A percentile compares a stretch with the other conserved stretches of the same genome.
Evolutionary conservation across 495 filamentous ascomycete species (phyloP).

Genomic region (Podospora tetraspora): DNA sequence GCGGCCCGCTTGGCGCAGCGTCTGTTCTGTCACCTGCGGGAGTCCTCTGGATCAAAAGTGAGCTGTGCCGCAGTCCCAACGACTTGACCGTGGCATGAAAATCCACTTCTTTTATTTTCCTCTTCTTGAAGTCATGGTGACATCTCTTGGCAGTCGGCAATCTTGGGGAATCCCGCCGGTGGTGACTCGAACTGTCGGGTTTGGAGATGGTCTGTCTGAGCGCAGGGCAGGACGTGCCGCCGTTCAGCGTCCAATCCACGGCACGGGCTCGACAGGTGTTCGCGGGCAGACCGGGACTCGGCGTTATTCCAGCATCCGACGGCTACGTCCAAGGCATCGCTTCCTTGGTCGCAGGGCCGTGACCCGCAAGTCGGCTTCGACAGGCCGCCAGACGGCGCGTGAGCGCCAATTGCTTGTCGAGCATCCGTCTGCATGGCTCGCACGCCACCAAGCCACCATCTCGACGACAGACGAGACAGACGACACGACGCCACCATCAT

Average conservation of each 20-base stretch:
- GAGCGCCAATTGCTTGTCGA: background rate
- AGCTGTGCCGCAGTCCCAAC: too few species aligned
- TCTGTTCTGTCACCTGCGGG: background rate
- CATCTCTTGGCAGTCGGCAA: background rate
- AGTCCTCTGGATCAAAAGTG: background rate
- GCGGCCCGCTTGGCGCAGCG: background rate
- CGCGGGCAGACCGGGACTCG: background rate
- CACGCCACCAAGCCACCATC: conserved; percentile 19
- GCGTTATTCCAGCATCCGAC: conserved; percentile 8
- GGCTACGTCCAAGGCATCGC: conserved; percentile 5
- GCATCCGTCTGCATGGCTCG: background rate
- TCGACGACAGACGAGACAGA: background rate
- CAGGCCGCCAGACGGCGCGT: background rate
- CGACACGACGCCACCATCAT: background rate
- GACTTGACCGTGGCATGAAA: too few species aligned
- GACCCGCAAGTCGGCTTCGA: background rate
- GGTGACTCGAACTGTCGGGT: background rate
- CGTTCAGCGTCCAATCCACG: conserved; percentile 12
- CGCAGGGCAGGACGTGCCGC: background rate
- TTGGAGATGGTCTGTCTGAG: background rate
- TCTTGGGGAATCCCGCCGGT: background rate
- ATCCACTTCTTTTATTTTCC: background rate
- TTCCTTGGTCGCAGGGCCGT: conserved; percentile 2
- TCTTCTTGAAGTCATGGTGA: background rate
- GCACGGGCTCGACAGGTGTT: background rate